Conservation (phyloP, 1,284 basidiomycete genomes). For the Testicularia cyperi region DNA sequence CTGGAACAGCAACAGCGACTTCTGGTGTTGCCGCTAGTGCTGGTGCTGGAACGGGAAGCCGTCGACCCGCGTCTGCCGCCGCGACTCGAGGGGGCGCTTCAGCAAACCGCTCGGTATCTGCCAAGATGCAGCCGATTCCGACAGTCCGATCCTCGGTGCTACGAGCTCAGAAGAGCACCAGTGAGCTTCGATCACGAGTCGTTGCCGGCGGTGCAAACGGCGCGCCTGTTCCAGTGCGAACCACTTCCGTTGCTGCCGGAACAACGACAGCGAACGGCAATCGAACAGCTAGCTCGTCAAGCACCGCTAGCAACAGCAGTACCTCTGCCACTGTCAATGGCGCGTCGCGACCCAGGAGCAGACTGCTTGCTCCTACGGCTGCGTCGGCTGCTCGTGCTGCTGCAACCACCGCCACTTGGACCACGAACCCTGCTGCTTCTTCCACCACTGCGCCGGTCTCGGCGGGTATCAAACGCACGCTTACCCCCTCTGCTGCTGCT, state of each 20-base stretch:
- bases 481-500: too few species aligned
- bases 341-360: not conserved
- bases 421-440: too few species aligned
- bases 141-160: not conserved
- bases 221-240: too few species aligned
- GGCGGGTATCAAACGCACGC: too few species aligned
- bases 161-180: slow-evolving; percentile 15
- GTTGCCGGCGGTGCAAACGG: too few species aligned
- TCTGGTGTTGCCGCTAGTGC: not conserved
- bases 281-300: not conserved
- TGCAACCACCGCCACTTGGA: not conserved
- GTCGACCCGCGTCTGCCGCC: not conserved
- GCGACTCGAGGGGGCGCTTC: not conserved
- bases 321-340: slow-evolving; percentile 4
- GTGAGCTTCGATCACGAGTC: slow-evolving; percentile 3
- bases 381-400: slow-evolving; percentile 23
- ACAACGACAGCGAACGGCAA: not conserved
- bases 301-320: slow-evolving; percentile 2
- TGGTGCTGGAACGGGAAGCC: not conserved
- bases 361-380: slow-evolving; percentile 24
- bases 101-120: slow-evolving; percentile 6
- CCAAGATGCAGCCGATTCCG: not conserved
- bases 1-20: not conserved
- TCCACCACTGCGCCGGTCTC: too few species aligned
- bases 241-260: not conserved